Base-by-base conservation (phyloP, 2,329 filamentous ascomycete species). In the Monilinia vaccinii-corymbosi region DNA sequence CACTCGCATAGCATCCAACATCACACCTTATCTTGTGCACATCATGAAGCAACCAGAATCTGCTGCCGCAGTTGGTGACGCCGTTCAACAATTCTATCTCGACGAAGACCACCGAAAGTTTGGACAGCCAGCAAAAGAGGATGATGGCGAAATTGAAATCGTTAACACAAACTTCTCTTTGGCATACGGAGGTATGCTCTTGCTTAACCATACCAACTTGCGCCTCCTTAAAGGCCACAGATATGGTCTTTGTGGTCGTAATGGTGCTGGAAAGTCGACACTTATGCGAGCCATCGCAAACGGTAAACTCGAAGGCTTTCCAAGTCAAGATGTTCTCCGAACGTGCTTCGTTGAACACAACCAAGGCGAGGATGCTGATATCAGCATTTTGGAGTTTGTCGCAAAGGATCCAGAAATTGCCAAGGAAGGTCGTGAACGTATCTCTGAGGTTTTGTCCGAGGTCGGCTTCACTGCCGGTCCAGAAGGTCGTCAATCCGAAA, bases 261-360 rank as follows among this genome's bases (percentile, higher is more conserved):
- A 99, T 74, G 94, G 94, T 78, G 91, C 92, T 60, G 94, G 94
- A 72, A 99, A 99, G 78, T 97, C 94, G n/a, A 99, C 94, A 1
- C 82, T 99, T 61, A 97, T 99, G 94, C 89, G 91, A 73, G 91
- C 89, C 73, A 99, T 99, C 70, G 89, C 94, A 55, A 88, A 88
- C 62, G 93, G 92, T 71, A 99, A 99, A 80, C 82, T 99, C 4
- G 94, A 99, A 75, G 94, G 94, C 10, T 99, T 99, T 78, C 94
- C 94, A 42, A 80, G 91, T 18, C 91, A 94, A 73, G 91, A 97
- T 66, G 87, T 92, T 62, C 85, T 99, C 69, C 88, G 90, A 69
- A 97, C 93, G 13, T 97, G 93, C 77, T 99, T 97, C 71, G 94
- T 99, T 47, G 94, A 99, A 79, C 94, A 99, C 79, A 97, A 97